These are phyloP conservation scores for Escovopsis weberi DNA, from an alignment of 2,329 filamentous ascomycete species.

Conservation along the genomic window DNA sequence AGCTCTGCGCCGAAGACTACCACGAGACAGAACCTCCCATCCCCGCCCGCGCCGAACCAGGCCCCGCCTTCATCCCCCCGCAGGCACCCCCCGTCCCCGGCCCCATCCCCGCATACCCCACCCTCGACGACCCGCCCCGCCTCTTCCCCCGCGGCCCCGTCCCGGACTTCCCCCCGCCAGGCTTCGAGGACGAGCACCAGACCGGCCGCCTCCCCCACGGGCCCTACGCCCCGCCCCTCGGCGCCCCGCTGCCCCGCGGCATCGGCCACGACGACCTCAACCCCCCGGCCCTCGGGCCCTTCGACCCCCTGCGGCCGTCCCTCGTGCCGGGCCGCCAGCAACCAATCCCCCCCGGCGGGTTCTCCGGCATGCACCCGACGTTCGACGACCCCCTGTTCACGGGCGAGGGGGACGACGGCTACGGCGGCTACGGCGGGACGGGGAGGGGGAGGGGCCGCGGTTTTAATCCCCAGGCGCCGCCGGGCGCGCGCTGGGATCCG, in stretches of 20 bases:
- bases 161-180: conserved; percentile 69
- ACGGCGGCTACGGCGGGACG: conserved; percentile 13
- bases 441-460: conserved; percentile 13
- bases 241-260: conserved; percentile 39
- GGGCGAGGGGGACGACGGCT: conserved; percentile 31
- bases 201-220: conserved; percentile 45
- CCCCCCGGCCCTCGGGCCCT: conserved; percentile 69
- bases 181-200: conserved; percentile 87
- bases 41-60: conserved; percentile 25
- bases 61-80: conserved; percentile 19
- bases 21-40: conserved; percentile 40
- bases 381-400: conserved; percentile 83
- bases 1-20: conserved; percentile 64
- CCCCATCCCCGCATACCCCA: conserved; percentile 49
- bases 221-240: conserved; percentile 20
- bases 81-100: conserved; percentile 34
- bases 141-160: conserved; percentile 32
- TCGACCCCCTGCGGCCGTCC: conserved; percentile 62
- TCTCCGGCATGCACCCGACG: conserved; percentile 86
- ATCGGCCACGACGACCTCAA: conserved; percentile 82
- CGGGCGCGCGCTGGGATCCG: conserved; percentile 85
- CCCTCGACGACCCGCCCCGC: conserved; percentile 27
- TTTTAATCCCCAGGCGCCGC: conserved; percentile 58
- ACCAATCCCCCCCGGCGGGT: conserved; percentile 41
- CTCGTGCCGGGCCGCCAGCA: conserved; percentile 41